These are phyloP conservation scores for Crithidia fasciculata DNA, from an alignment of 208 protist genomes.

Conservation along the genomic window DNA sequence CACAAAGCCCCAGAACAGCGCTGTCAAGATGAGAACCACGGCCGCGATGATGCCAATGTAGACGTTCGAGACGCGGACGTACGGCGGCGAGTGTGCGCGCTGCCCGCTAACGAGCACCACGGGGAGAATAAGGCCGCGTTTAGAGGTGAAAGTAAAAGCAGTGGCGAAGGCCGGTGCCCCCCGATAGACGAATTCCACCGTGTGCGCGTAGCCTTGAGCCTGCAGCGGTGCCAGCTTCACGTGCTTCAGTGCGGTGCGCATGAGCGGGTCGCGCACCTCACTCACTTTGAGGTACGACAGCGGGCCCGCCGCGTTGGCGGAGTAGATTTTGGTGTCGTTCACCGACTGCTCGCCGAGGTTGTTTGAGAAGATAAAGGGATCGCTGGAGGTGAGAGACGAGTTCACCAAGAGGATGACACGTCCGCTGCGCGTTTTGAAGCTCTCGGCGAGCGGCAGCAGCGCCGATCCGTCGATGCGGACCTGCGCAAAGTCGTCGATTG, in stretches of 20 bases:
- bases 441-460: not conserved
- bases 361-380: slow-evolving; percentile 8
- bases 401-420: not conserved
- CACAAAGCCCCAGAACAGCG: slow-evolving; percentile 12
- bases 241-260: slow-evolving; percentile 22
- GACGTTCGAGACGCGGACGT: not conserved
- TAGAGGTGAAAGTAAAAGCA: not conserved
- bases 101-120: not conserved
- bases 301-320: not conserved
- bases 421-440: not conserved
- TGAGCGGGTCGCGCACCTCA: slow-evolving; percentile 26
- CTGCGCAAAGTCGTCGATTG: not conserved
- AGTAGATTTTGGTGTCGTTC: not conserved
- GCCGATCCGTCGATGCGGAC: not conserved
- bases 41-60: not conserved
- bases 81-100: not conserved
- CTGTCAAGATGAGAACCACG: slow-evolving; percentile 1
- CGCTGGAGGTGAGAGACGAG: not conserved
- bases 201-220: not conserved
- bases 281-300: slow-evolving; percentile 2
- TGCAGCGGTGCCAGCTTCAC: slow-evolving; percentile 2
- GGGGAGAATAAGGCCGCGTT: too few relatives aligned
- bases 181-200: not conserved
- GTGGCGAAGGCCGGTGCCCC: not conserved
- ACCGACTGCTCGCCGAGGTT: slow-evolving; percentile 15